Base-by-base conservation (phyloP, 225 moss, liverwort and hornwort genomes). In the Climacium dendroides region DNA sequence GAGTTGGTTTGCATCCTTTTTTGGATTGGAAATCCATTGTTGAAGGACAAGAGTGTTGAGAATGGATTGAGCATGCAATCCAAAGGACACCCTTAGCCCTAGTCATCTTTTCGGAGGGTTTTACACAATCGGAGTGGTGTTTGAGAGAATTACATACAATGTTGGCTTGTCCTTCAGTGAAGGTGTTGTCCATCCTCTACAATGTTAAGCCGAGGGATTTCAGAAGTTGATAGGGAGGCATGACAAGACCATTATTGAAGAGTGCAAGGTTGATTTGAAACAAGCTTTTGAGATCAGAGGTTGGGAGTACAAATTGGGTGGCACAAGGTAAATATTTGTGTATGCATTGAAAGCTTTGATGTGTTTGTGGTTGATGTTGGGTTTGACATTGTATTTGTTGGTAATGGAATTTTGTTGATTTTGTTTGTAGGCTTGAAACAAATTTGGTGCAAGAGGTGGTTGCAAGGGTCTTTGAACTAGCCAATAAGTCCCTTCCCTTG, bases 281-380 rank as follows among this genome's bases (percentile, higher is more conserved):
- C 2, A 0, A 19, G 19, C 32, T 17, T 48, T 48, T 1, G 13
- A 2, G 3, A 0, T 74, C 0, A 3, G 2, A 5, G 71, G 43
- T 15, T 71, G 71, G 71, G 26, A 5, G 26, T 2, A 5, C 2
- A 26, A 6, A 12, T 29, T 7, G 4, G 32, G 5, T 2, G 32
- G 19, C 17, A 0, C 18, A 0, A 48, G 32, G 32, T 74, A 74
- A 11, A 5, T 48, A 30, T 30, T 11, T 3, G 7, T 3, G 0
- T 19, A 5, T 30, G 12, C 30, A 6, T 1, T 28, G 2, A 0
- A 5, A 16, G 1, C 19, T 30, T 4, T 4, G 3, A 74, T 7
- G 19, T 4, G 19, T 10, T 53, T 76, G 3, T 14, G 2, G 6
- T 75, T 35, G 34, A 52, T 1, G 0, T 22, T 10, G 0, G 19